Base-by-base conservation (phyloP, 345 rosid species). In the Reutealis trisperma region DNA sequence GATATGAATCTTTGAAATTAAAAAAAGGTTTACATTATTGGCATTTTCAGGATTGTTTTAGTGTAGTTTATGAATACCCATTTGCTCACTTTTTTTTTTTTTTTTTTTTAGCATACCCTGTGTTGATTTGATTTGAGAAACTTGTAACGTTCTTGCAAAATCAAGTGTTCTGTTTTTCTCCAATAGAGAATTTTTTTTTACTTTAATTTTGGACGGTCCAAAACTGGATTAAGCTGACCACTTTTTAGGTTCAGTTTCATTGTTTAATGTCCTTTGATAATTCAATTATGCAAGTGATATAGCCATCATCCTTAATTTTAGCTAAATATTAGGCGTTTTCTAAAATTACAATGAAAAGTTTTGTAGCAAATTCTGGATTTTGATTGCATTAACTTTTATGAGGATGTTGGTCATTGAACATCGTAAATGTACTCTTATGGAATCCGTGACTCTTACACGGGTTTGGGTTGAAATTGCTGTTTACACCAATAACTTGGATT, bases 391-490 rank as follows among this genome's bases (percentile, higher is more conserved):
- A 60, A 64, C 57, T 70, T 41, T 37, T 34, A 55, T 73, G 73
- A 42, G 49, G 75, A 54, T 75, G 42, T 77, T 80, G 63, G 68
- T 79, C 63, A 78, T 75, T 75, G 78, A 72, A 45, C 59, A 67
- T 72, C 73, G 77, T 81, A 79, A 81, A 75, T 78, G 78, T 72
- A 73, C 45, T 84, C 84, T 87, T 80, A 72, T 83, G 90, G 73
- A 81, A 65, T 83, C 91, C 87, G 87, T 89, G 93, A 89, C 72
- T 85, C 78, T 72, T 79, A 62, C 88, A 83, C 83, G 88, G 89
- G 86, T 58, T 79, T 78, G 79, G 83, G 75, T 83, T 83, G 87
- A 80, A 77, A 79, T 86, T 80, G 71, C 75, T 75, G 67, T 79
- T 82, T 80, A 55, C 76, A 81, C 78, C 78, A 66, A 64, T 78